Conservation (phyloP, 768 basidiomycete genomes). For the Tulasnella sp. region DNA sequence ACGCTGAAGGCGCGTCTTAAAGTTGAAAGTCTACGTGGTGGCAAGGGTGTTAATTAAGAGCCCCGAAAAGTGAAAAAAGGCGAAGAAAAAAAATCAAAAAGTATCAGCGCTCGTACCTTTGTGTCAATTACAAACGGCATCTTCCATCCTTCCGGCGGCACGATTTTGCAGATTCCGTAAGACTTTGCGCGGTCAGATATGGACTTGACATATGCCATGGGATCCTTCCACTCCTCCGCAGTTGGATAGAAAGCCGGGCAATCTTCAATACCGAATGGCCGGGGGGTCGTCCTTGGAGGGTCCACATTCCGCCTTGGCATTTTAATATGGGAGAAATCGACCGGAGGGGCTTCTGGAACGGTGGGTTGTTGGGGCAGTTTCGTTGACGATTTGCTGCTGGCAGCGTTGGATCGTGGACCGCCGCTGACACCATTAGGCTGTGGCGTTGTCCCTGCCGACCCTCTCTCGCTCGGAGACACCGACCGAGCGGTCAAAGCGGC, state of each 20-base stretch:
- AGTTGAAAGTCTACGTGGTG: slow-evolving; percentile 69
- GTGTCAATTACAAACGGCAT: slow-evolving; percentile 96
- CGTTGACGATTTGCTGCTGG: neutral
- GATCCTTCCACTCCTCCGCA: slow-evolving; percentile 87
- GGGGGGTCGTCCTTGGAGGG: slow-evolving; percentile 30
- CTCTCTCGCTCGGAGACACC: slow-evolving; percentile 55
- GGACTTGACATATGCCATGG: slow-evolving; percentile 85
- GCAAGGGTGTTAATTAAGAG: neutral
- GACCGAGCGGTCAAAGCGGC: slow-evolving; percentile 70
- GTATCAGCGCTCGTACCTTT: slow-evolving; percentile 50
- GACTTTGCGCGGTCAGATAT: slow-evolving; percentile 65
- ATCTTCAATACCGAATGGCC: slow-evolving; percentile 83
- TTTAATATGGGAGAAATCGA: slow-evolving; percentile 71
- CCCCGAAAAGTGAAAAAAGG: neutral
- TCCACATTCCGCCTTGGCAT: slow-evolving; percentile 37
- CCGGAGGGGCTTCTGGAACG: slow-evolving; percentile 56
- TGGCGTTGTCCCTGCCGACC: slow-evolving; percentile 42
- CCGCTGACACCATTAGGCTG: slow-evolving; percentile 19
- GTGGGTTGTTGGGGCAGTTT: slow-evolving; percentile 35
- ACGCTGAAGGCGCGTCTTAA: slow-evolving; percentile 90
- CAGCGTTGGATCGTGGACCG: slow-evolving; percentile 20
- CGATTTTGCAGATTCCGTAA: slow-evolving; percentile 92
- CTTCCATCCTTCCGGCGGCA: slow-evolving; percentile 89
- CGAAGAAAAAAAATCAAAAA: slow-evolving; percentile 5
- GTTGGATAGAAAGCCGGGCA: slow-evolving; percentile 88